phyloP scores from a whole-genome alignment of 2,329 filamentous ascomycete species.

The Sclerotinia sclerotiorum region DNA sequence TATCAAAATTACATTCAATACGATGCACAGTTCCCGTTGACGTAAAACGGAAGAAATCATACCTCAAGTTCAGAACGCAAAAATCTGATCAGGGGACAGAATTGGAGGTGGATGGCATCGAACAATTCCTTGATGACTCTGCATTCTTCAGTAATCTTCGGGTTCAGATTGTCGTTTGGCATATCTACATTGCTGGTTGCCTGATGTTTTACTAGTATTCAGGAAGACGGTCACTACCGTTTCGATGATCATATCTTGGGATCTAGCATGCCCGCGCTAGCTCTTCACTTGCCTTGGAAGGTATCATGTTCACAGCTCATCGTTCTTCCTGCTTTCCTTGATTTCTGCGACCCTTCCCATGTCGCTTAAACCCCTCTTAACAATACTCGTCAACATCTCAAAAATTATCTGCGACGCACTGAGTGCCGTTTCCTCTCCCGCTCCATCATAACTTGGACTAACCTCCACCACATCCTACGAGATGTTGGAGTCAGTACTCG shows the following conservation, averaged over 20 bases:
- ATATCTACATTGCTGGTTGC: no score
- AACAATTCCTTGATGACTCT: neutral
- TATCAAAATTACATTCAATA: neutral
- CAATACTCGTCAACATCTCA: slow-evolving; percentile 78
- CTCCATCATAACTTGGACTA: slow-evolving; percentile 78
- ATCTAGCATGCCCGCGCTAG: no score
- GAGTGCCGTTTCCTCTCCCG: slow-evolving; percentile 76
- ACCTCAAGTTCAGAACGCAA: neutral
- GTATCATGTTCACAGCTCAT: neutral
- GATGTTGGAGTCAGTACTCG: neutral
- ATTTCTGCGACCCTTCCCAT: slow-evolving; percentile 18
- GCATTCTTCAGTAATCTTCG: neutral
- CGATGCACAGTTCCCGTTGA: neutral
- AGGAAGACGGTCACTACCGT: no score
- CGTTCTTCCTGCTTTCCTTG: neutral
- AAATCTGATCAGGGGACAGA: neutral
- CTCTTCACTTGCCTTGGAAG: neutral
- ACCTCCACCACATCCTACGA: slow-evolving; percentile 78
- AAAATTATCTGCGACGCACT: slow-evolving; percentile 82
- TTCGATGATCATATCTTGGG: no score
- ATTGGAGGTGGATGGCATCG: no score
- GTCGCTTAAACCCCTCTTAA: slow-evolving; percentile 54
- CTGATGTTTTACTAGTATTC: no score
- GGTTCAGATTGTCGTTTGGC: neutral
- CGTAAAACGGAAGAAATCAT: neutral